Evolutionary conservation across 1,284 basidiomycete genomes (phyloP).

Genomic region (Filobasidium uniguttulatum): DNA sequence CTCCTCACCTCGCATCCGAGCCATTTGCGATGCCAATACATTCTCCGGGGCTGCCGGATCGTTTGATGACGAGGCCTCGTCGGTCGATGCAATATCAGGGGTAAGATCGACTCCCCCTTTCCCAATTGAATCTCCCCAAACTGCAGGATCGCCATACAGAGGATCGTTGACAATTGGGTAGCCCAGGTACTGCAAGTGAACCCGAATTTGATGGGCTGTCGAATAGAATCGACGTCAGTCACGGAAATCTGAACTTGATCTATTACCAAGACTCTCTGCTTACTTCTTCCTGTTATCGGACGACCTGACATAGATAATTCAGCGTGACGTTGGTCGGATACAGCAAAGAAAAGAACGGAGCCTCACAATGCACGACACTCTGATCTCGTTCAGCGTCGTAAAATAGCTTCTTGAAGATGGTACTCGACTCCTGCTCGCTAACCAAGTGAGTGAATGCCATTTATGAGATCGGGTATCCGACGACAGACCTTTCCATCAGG

Average conservation of each 20-base stretch:
- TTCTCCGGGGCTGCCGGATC: not conserved
- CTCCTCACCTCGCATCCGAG: constrained; percentile 14
- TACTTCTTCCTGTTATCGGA: constrained; percentile 76
- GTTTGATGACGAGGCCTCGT: not conserved
- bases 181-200: constrained; percentile 90
- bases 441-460: constrained; percentile 3
- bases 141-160: constrained; percentile 60
- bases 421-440: constrained; percentile 58
- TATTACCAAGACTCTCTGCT: constrained; percentile 23
- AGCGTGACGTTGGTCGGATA: not conserved
- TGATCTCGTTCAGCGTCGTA: constrained; percentile 74
- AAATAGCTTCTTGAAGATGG: constrained; percentile 70
- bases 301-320: constrained; percentile 47
- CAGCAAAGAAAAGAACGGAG: not conserved
- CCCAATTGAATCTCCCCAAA: constrained; percentile 69
- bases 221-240: not conserved
- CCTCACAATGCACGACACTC: constrained; percentile 74
- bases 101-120: constrained; percentile 64
- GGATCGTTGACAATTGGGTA: constrained; percentile 87
- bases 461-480: not conserved
- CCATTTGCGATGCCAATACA: constrained; percentile 7
- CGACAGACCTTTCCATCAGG: constrained; percentile 69
- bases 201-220: constrained; percentile 82
- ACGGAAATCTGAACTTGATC: not conserved
- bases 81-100: constrained; percentile 2